phyloP scores from a whole-genome alignment of 225 moss, liverwort and hornwort species.

The Anthoceros angustus region DNA sequence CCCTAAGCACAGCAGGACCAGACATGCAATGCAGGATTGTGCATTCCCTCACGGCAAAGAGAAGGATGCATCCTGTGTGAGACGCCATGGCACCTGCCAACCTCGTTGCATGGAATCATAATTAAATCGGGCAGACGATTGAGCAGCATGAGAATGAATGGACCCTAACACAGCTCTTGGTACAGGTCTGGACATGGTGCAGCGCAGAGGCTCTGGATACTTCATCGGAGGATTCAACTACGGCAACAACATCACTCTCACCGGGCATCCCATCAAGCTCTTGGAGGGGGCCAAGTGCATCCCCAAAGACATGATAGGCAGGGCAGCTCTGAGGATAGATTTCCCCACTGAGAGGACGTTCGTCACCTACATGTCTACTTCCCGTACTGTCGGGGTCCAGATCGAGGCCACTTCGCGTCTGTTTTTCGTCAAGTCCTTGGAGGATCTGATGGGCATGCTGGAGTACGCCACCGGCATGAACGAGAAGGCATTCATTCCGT shows the following conservation, averaged over 20 bases:
- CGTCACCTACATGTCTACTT: neutral
- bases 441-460: neutral
- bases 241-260: neutral
- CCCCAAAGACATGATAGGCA: neutral
- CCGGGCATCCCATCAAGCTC: neutral
- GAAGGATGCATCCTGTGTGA: too few relatives aligned
- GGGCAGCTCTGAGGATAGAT: neutral
- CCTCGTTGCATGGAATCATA: too few relatives aligned
- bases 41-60: too few relatives aligned
- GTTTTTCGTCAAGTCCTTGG: neutral
- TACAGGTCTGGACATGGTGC: neutral
- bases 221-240: constrained; percentile 4
- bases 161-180: neutral
- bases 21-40: too few relatives aligned
- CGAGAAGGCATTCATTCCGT: neutral
- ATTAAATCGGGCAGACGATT: too few relatives aligned
- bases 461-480: constrained; percentile 4
- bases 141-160: too few relatives aligned
- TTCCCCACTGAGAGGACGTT: neutral
- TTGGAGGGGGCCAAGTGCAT: neutral
- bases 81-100: too few relatives aligned
- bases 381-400: neutral
- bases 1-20: too few relatives aligned
- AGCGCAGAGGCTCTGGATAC: neutral
- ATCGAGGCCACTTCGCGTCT: neutral